Percentiles rank a stretch among this genome's conserved stretches.
phyloP scores from a whole-genome alignment of 192 early-diverging fungal genomes.

The Entomortierella chlamydospora region DNA sequence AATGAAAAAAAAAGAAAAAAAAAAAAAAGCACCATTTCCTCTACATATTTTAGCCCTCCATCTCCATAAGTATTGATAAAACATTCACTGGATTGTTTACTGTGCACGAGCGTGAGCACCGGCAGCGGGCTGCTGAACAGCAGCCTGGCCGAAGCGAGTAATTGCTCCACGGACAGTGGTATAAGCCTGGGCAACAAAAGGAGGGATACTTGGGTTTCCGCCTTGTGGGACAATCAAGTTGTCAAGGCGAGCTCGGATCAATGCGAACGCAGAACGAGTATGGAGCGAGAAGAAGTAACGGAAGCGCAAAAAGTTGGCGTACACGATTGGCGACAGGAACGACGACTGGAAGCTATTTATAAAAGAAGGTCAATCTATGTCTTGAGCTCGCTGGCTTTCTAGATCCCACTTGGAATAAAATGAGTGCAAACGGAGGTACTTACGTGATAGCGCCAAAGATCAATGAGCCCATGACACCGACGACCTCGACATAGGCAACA shows the following conservation, averaged over 20 bases:
- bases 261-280: slow-evolving; percentile 58
- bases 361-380: neutral
- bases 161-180: slow-evolving; percentile 34
- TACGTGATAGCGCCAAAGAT: slow-evolving; percentile 67
- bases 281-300: slow-evolving; percentile 73
- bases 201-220: slow-evolving; percentile 61
- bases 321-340: slow-evolving; percentile 71
- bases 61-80: too few species aligned
- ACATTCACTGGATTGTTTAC: neutral
- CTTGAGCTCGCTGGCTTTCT: too few species aligned
- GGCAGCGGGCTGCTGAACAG: slow-evolving; percentile 39
- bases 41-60: too few species aligned
- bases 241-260: slow-evolving; percentile 56
- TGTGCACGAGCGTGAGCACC: slow-evolving; percentile 20
- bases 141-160: slow-evolving; percentile 41
- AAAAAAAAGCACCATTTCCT: neutral
- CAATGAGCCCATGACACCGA: slow-evolving; percentile 71
- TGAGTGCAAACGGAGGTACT: slow-evolving; percentile 12
- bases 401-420: neutral
- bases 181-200: slow-evolving; percentile 57
- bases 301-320: slow-evolving; percentile 79
- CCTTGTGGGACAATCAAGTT: slow-evolving; percentile 55
- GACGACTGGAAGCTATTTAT: slow-evolving; percentile 55
- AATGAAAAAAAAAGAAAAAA: neutral
- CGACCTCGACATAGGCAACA: slow-evolving; percentile 78